Base-by-base conservation (phyloP, 148 eudicot genomes). In the Spergularia bocconei region DNA sequence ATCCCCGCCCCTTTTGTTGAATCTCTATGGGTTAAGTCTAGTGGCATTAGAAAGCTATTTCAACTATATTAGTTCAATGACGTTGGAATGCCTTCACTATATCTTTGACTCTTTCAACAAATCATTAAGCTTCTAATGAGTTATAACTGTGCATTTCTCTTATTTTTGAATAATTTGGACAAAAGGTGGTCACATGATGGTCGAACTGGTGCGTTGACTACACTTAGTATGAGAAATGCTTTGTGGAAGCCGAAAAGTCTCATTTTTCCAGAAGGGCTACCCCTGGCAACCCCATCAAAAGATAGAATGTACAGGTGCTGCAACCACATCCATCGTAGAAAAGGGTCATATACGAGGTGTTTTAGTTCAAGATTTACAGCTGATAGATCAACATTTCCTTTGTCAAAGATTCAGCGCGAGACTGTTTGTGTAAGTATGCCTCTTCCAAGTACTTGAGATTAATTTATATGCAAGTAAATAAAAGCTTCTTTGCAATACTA, bases 351-450 rank as follows among this genome's bases (percentile, higher is more conserved):
- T 68, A 12, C 76, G 17, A 84, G 59, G 50, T 78, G 83, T 80
- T 81, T 82, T 62, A 80, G 84, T 39, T 62, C 87, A 63, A 79
- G 85, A 71, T 88, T 85, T 76, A 80, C 94, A 63, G 68, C 76
- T 33, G 89, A 90, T 79, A 88, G 82, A 75, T 86, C 93, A 47
- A 55, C 78, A 11, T 89, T 85, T 74, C 87, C 71, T 62, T 81
- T 88, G 50, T 83, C 84, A 7, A 81, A 79, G 84, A 78, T 79
- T 54, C 63, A 66, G 62, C 77, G 65, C 71, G 85, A 70, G 69
- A 78, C 75, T 78, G 39, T 72, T 63, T 79, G 69, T 74, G 98
- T 91, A 86, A 91, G 95, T 79, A 77, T 64, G 79, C 71, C 41
- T 66, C 81, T 84, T 74, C 47, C 39, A 14, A 57, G 69, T 76